phyloP scores from a whole-genome alignment of 257 asterid genomes.

The Jaltomata sinuosa region DNA sequence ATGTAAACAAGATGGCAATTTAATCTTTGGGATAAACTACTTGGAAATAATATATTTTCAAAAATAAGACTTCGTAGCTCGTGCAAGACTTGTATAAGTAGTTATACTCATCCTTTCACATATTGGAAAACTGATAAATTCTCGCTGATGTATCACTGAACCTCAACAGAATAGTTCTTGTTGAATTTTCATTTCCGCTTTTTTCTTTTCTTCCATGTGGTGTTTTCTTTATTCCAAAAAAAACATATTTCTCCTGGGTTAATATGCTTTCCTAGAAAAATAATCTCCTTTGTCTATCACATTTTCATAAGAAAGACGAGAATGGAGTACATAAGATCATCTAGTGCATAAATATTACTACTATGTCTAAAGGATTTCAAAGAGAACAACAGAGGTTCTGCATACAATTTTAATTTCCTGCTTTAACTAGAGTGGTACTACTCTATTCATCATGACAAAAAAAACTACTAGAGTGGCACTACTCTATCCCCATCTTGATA shows the following conservation, averaged over 20 bases:
- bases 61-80: neutral
- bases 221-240: neutral
- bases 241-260: neutral
- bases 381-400: neutral
- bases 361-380: neutral
- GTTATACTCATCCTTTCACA: neutral
- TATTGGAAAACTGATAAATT: neutral
- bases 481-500: too few relatives aligned
- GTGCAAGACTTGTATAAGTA: neutral
- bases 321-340: neutral
- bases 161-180: neutral
- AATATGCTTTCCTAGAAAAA: neutral
- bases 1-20: neutral
- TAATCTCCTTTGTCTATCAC: neutral
- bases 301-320: neutral
- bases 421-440: too few relatives aligned
- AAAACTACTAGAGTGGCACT: too few relatives aligned
- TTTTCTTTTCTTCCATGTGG: neutral
- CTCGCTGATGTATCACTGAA: neutral
- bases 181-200: neutral
- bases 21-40: neutral
- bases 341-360: neutral
- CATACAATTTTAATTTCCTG: neutral
- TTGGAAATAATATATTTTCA: neutral
- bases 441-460: too few relatives aligned